Evolutionary conservation across 352 stramenopile species (phyloP).

Genomic region (Globisporangium paddicum): DNA sequence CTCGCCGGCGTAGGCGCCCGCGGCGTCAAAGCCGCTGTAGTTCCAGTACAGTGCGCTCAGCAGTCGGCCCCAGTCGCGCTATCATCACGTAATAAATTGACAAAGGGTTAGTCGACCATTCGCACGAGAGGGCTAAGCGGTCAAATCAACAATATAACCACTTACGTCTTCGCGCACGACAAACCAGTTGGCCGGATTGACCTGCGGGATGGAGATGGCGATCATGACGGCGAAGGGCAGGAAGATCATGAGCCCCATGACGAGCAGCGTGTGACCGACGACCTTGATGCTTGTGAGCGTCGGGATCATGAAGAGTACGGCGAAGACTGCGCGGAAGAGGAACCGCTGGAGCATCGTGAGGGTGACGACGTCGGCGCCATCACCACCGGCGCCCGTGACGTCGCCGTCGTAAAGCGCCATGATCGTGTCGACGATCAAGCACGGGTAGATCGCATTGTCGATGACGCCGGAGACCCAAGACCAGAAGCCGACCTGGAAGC

Average conservation of each 20-base stretch:
- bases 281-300: constrained; percentile 68
- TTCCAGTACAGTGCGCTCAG: constrained; percentile 81
- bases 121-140: too few species aligned
- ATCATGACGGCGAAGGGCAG: constrained; percentile 62
- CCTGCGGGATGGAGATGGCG: constrained; percentile 41
- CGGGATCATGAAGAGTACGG: constrained; percentile 66
- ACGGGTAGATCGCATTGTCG: constrained; percentile 84
- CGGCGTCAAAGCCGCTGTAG: constrained; percentile 75
- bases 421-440: constrained; percentile 75
- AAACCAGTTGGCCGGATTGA: constrained; percentile 64
- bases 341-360: constrained; percentile 30
- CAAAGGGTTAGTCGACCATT: background rate
- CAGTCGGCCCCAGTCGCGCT: constrained; percentile 59
- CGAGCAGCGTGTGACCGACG: constrained; percentile 54
- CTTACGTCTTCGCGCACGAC: constrained; percentile 52
- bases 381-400: constrained; percentile 15
- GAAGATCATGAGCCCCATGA: constrained; percentile 66
- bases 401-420: constrained; percentile 26
- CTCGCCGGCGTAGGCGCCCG: constrained; percentile 65
- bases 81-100: too few species aligned
- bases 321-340: constrained; percentile 41
- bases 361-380: background rate
- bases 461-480: constrained; percentile 79
- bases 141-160: constrained; percentile 7
- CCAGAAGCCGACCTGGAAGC: constrained; percentile 84